Conservation (phyloP, 83 land plant genomes). For the Picea abies region DNA sequence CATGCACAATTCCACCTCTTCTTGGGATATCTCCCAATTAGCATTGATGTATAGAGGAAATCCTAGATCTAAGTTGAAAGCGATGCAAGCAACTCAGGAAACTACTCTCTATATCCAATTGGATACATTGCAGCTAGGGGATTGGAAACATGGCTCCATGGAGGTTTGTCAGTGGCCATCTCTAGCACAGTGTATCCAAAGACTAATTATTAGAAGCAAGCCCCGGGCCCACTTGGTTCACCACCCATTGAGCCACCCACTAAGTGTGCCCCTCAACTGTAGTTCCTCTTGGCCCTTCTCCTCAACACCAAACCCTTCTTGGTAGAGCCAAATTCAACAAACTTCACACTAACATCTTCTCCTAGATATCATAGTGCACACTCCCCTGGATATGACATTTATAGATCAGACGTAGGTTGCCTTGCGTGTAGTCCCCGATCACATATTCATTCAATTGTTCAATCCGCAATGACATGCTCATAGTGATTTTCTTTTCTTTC, state of each 20-base stretch:
- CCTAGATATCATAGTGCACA: constrained; percentile 69
- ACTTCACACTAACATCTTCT: constrained; percentile 44
- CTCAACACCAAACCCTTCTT: constrained; percentile 8
- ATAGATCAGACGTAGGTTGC: constrained; percentile 37
- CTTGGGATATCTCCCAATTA: constrained; percentile 40
- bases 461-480: too few species aligned
- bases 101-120: constrained; percentile 29
- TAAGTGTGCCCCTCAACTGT: constrained; percentile 53
- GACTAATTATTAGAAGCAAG: constrained; percentile 34
- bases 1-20: too few species aligned
- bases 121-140: constrained; percentile 22
- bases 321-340: constrained; percentile 57
- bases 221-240: too few species aligned
- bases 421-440: constrained; percentile 29
- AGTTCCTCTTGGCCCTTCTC: not conserved
- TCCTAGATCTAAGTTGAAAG: constrained; percentile 41
- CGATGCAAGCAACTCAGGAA: constrained; percentile 18
- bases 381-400: constrained; percentile 40
- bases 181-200: constrained; percentile 64
- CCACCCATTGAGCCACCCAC: too few species aligned
- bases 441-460: constrained; percentile 26
- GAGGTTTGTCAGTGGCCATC: constrained; percentile 61
- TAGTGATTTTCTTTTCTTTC: too few species aligned
- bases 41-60: constrained; percentile 33
- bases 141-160: constrained; percentile 33